Base-by-base conservation (phyloP, 352 stramenopile genomes). In the Pythium aphanidermatum region DNA sequence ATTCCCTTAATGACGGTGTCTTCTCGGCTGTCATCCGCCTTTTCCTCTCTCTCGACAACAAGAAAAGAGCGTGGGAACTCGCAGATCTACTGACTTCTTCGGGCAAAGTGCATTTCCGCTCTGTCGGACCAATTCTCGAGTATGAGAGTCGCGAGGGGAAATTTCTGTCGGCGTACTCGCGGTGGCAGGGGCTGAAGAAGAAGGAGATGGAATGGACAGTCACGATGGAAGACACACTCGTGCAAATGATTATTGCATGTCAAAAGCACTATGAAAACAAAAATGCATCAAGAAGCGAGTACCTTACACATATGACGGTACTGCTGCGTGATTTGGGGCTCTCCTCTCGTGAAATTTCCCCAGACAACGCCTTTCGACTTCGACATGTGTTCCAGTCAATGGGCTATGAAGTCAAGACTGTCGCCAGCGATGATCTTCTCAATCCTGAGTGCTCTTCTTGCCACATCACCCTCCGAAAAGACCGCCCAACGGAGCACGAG, bases 211-310 rank as follows among this genome's bases (percentile, higher is more conserved):
- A 85, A 58, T 90, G 77, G 77, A 90, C 72, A 17, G 62, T 41
- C 41, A 69, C 65, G 13, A 90, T 90, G 77, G 74, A 90, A 37
- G 72, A 86, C 46, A 62, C 65, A 41, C 59, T 90, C 24, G 60
- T 86, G 29, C 67, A 84, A 41, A 77, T 88, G 62, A 49, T 82
- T n/a, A 58, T 82, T 19, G 65, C 74, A 1, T 82, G 73, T 35
- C 43, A 72, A 8, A 60, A 58, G 30, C 51, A 67, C 27, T 10
- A 74, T 27, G 35, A 57, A 2, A 32, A 45, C 23, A 43, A 37
- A 5, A 45, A 48, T 21, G 28, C 39, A 13, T 19, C 17, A 9
- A 10, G 17, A 1, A 11, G 19, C 14, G 46, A 61, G 30, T 76
- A 72, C 32, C 46, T 80, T 26, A 58, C 55, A 17, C 61, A 77